Evolutionary conservation across 2,329 filamentous ascomycete genomes (phyloP), one percentile per base, ranked within the genome.

Genomic region (Domatiomyces catenatus): DNA sequence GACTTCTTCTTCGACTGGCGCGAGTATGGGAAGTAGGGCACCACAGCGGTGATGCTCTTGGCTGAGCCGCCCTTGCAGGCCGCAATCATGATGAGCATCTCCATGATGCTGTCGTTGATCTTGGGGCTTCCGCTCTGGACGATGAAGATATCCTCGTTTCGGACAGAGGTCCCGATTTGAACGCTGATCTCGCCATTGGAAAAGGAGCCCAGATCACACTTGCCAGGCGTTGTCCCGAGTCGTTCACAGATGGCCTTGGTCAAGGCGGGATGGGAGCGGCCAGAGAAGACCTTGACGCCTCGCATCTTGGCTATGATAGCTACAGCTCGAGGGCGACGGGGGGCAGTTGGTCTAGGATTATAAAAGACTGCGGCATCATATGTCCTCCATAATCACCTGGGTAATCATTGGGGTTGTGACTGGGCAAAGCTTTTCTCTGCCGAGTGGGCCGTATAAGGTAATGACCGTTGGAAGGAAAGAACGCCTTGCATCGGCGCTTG

Each of bases 1-100:
- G 87, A 88, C 71, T 98, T 98, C 76, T 96, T 96, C 75, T 98
- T 98, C 52, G 90, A 96, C 69, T 98, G 92, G 55, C 92, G 86
- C 60, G 88, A 95, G 73, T 98, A 98, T n/a, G 92, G 92, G 64
- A 96, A 98, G 53, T 61, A 61, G 5, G 59, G 59, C 47, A 61
- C 56, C 39, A 61, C 59, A 3, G 59, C 59, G 2, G 59, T 61
- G 44, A 61, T 60, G 12, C 58, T 59, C 48, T 60, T 94, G 56
- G 92, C 86, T 50, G 92, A 96, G 58, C 90, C 92, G 63, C 92
- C 89, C 70, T 95, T 96, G 77, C 92, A 98, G 60, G 92, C 92
- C 58, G 86, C 92, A 62, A 96, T 95, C 86, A 98, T 94, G 69
- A 98, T 96, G 64, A 98, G 78, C 64, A 98, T 77, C 75, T 98